phyloP scores from a whole-genome alignment of 1,284 basidiomycete species.

The Coriolopsis trogii region DNA sequence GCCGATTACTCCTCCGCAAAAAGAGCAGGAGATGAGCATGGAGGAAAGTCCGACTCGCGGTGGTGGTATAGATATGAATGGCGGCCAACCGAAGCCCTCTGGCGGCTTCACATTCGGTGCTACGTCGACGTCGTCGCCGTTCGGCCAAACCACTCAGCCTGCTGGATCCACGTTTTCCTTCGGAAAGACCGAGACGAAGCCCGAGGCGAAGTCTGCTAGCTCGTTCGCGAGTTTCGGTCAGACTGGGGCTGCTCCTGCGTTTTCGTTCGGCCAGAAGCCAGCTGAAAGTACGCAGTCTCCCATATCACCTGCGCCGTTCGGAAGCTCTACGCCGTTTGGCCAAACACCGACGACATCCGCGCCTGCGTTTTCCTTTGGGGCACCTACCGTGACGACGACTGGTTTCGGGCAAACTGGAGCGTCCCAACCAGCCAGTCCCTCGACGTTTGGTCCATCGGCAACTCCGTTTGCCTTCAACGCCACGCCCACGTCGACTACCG shows the following conservation, averaged over 20 bases:
- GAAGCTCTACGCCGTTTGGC: slow-evolving; percentile 26
- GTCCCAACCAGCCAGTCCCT: slow-evolving; percentile 32
- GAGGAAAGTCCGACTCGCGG: slow-evolving; percentile 40
- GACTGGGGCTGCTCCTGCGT: slow-evolving; percentile 16
- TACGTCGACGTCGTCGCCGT: slow-evolving; percentile 23
- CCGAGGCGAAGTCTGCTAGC: slow-evolving; percentile 24
- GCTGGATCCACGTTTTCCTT: slow-evolving; percentile 26
- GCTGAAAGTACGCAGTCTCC: slow-evolving; percentile 25
- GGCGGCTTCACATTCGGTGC: slow-evolving; percentile 25
- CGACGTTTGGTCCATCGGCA: slow-evolving; percentile 30
- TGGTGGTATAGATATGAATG: slow-evolving; percentile 32
- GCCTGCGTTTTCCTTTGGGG: slow-evolving; percentile 29
- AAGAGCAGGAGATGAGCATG: slow-evolving; percentile 37
- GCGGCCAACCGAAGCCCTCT: slow-evolving; percentile 21
- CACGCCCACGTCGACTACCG: slow-evolving; percentile 30
- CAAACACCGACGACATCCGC: slow-evolving; percentile 22
- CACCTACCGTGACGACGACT: slow-evolving; percentile 13
- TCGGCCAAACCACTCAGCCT: slow-evolving; percentile 26
- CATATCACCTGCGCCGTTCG: slow-evolving; percentile 23
- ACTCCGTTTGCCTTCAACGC: slow-evolving; percentile 29
- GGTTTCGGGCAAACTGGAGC: slow-evolving; percentile 34
- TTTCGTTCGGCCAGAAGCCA: slow-evolving; percentile 32
- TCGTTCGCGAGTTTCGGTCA: slow-evolving; percentile 25
- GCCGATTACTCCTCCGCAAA: slow-evolving; percentile 33
- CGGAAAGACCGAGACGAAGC: slow-evolving; percentile 24